Percentiles rank a stretch among this genome's conserved stretches.
phyloP scores from a whole-genome alignment of 352 stramenopile species.

The Phytophthora sp. region DNA sequence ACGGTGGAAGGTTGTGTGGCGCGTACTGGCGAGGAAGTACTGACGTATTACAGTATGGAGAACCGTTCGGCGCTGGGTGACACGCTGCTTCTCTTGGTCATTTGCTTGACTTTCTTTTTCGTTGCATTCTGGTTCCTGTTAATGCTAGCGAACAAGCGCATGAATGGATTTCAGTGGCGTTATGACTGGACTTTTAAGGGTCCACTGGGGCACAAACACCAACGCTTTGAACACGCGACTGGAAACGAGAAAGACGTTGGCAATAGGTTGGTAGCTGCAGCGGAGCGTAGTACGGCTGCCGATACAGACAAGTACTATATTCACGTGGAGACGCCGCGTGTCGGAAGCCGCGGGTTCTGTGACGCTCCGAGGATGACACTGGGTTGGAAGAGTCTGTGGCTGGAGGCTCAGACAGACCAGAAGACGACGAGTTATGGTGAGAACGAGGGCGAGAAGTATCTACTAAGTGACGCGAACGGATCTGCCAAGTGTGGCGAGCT shows the following conservation, averaged over 20 bases:
- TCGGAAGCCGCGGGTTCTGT: slow-evolving; percentile 9
- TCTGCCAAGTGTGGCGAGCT: slow-evolving; percentile 38
- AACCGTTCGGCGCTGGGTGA: slow-evolving; percentile 43
- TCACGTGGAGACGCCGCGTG: slow-evolving; percentile 39
- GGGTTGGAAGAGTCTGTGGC: slow-evolving; percentile 40
- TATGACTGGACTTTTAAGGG: slow-evolving; percentile 39
- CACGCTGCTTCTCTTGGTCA: slow-evolving; percentile 42
- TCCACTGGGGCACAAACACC: slow-evolving; percentile 7
- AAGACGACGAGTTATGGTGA: slow-evolving; percentile 7
- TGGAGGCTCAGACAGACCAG: slow-evolving; percentile 11
- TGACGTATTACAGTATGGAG: slow-evolving; percentile 56
- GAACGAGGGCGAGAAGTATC: too few relatives aligned
- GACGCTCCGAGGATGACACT: slow-evolving; percentile 31
- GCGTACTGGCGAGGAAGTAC: slow-evolving; percentile 40
- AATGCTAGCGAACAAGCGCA: slow-evolving; percentile 28
- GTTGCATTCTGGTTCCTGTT: slow-evolving; percentile 43
- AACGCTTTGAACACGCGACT: slow-evolving; percentile 14
- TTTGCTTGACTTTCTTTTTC: slow-evolving; percentile 47
- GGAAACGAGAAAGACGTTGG: slow-evolving; percentile 12
- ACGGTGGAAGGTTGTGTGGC: slow-evolving; percentile 44
- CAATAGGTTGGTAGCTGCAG: slow-evolving; percentile 10
- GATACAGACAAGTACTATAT: slow-evolving; percentile 43
- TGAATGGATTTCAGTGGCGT: slow-evolving; percentile 35
- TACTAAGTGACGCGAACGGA: slow-evolving; percentile 40
- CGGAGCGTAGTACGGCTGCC: background rate